Evolutionary conservation across 2,329 filamentous ascomycete species (phyloP).

Genomic region (Chrysoporthe deuterocubensis): DNA sequence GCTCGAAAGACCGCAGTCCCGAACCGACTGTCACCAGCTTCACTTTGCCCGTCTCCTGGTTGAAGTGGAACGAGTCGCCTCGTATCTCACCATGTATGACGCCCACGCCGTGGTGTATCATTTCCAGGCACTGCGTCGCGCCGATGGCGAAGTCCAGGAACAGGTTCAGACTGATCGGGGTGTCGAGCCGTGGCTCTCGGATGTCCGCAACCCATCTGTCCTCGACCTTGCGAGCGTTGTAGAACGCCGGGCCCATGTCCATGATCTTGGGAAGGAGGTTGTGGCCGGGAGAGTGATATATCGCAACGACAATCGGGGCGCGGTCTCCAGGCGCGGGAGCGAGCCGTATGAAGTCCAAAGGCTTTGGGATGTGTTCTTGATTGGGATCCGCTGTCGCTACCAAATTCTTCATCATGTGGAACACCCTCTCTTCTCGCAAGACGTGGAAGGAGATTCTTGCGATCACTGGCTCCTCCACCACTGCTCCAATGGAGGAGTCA

Average conservation of each 20-base stretch:
- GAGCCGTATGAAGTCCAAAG: slow-evolving; percentile 78
- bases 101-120: slow-evolving; percentile 86
- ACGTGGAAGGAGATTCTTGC: slow-evolving; percentile 83
- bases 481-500: slow-evolving; percentile 46
- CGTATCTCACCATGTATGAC: slow-evolving; percentile 90
- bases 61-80: slow-evolving; percentile 89
- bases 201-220: slow-evolving; percentile 53
- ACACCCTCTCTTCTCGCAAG: slow-evolving; percentile 84
- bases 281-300: slow-evolving; percentile 77
- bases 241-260: slow-evolving; percentile 78
- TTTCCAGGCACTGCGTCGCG: slow-evolving; percentile 81
- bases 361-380: slow-evolving; percentile 76
- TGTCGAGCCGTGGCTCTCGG: slow-evolving; percentile 52
- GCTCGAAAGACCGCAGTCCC: slow-evolving; percentile 85
- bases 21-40: slow-evolving; percentile 86
- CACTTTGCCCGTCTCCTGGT: slow-evolving; percentile 69
- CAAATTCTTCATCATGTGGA: slow-evolving; percentile 77
- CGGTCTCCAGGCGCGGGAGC: slow-evolving; percentile 70
- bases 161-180: slow-evolving; percentile 70
- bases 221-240: slow-evolving; percentile 57
- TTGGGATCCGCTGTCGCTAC: slow-evolving; percentile 72
- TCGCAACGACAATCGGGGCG: slow-evolving; percentile 73
- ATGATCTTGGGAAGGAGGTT: slow-evolving; percentile 75
- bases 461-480: slow-evolving; percentile 69
- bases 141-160: slow-evolving; percentile 94